Conservation (phyloP, 2,329 filamentous ascomycete genomes). For the Neophaeococcomyces aloes region DNA sequence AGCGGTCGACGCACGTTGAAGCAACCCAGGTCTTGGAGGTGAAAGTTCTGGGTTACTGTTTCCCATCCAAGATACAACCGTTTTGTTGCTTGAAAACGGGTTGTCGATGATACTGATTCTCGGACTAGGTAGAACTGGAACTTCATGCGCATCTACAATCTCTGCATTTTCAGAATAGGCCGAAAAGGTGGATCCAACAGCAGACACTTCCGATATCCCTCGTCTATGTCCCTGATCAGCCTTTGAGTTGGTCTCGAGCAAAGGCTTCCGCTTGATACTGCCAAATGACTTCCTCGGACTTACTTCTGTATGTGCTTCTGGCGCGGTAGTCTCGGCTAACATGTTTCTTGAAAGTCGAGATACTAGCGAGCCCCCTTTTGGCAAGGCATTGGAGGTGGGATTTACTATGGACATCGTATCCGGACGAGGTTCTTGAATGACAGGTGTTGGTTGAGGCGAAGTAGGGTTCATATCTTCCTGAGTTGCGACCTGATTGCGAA, state of each 20-base stretch:
- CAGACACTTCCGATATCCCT: slow-evolving; percentile 20
- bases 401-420: too few relatives aligned
- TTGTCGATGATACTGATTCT: slow-evolving; percentile 20
- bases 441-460: slow-evolving; percentile 5
- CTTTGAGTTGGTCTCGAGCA: slow-evolving; percentile 13
- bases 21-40: slow-evolving; percentile 12
- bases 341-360: too few relatives aligned
- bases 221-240: slow-evolving; percentile 16
- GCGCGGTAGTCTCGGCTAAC: slow-evolving; percentile 17
- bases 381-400: too few relatives aligned
- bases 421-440: slow-evolving; percentile 13
- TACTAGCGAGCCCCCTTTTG: too few relatives aligned
- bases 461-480: slow-evolving; percentile 11
- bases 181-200: slow-evolving; percentile 20
- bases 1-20: slow-evolving; percentile 21
- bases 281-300: not conserved
- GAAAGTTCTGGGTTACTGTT: slow-evolving; percentile 9
- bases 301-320: slow-evolving; percentile 19
- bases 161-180: slow-evolving; percentile 22
- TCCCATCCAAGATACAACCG: slow-evolving; percentile 10
- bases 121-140: slow-evolving; percentile 21
- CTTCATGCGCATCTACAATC: slow-evolving; percentile 20
- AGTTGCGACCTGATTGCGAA: slow-evolving; percentile 39
- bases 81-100: slow-evolving; percentile 12
- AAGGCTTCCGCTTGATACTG: slow-evolving; percentile 12